Evolutionary conservation across 1,139 yeast species (phyloP), one percentile per base, ranked within the genome.

Genomic region (Maudiozyma humilis): DNA sequence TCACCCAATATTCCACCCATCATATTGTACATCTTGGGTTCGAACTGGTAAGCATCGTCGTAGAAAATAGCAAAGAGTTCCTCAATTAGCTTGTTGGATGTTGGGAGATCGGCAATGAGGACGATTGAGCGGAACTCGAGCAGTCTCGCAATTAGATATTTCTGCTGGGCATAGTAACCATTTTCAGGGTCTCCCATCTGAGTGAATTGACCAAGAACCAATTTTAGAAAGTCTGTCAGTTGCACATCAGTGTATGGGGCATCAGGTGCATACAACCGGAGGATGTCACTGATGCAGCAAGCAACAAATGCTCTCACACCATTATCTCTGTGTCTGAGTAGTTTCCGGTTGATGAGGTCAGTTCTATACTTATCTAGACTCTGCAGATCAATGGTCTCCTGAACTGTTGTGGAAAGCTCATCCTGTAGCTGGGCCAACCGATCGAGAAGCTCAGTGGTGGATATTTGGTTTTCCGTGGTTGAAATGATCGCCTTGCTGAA

Each of bases 241-340:
- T 83, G 82, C 1, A 66, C 53, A 31, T 79, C 78, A 2, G 85
- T 78, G 62, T 75, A 88, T 5, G 97, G 96, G 4, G 96, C 95
- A 62, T 88, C 86, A 0, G 96, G 96, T 0, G 96, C 96, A 59
- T 73, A 82, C 10, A 88, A 64, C 47, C 95, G 71, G 36, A 89
- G 64, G 13, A 89, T 69, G 60, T 88, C 95, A 3, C 89, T 73
- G 10, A 88, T 54, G 49, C 93, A 79, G 56, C 95, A 82, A 15
- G 93, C 80, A 2, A 75, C 74, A 48, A 72, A 77, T 0, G 89
- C 79, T 52, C 80, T 83, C 3, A 88, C 79, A 3, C 94, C 94
- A 3, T 64, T 52, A 55, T 86, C 87, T 43, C 76, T 68, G 56
- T 82, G 82, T 34, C 67, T 70, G 8, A 84, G 51, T 17, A 86